Conservation (phyloP, 2,329 filamentous ascomycete species). For the Passalora sequoiae region DNA sequence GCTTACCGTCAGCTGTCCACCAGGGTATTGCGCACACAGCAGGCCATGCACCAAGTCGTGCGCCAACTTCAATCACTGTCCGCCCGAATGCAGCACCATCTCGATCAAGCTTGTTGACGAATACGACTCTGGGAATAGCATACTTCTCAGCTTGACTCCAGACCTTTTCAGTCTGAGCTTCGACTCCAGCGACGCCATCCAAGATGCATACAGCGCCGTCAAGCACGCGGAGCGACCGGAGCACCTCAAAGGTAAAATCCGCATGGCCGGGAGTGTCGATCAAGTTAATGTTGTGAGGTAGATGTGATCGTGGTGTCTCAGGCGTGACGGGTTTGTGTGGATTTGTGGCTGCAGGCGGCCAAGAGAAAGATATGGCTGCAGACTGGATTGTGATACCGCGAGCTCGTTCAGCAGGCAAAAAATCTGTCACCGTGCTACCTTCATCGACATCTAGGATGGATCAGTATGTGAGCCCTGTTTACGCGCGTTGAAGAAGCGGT, state of each 20-base stretch:
- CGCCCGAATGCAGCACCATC: slow-evolving; percentile 76
- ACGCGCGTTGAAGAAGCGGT: too few relatives aligned
- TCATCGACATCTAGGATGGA: slow-evolving; percentile 71
- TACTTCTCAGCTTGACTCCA: slow-evolving; percentile 88
- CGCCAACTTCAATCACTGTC: slow-evolving; percentile 79
- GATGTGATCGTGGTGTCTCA: slow-evolving; percentile 44
- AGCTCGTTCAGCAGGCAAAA: slow-evolving; percentile 84
- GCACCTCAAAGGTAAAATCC: slow-evolving; percentile 94
- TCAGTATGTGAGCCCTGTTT: slow-evolving; percentile 11
- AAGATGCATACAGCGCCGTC: slow-evolving; percentile 91
- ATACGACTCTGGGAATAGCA: slow-evolving; percentile 74
- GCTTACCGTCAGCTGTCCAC: slow-evolving; percentile 70
- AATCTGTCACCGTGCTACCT: slow-evolving; percentile 95
- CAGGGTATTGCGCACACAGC: slow-evolving; percentile 92
- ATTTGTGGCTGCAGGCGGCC: slow-evolving; percentile 58
- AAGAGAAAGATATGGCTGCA: slow-evolving; percentile 89
- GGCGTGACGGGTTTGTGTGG: slow-evolving; percentile 24
- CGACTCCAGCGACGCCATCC: slow-evolving; percentile 87
- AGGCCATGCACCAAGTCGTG: slow-evolving; percentile 75
- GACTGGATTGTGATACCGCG: slow-evolving; percentile 97
- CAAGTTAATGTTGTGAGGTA: slow-evolving; percentile 71
- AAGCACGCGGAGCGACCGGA: slow-evolving; percentile 79
- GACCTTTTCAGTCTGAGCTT: slow-evolving; percentile 94
- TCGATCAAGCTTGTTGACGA: slow-evolving; percentile 79
- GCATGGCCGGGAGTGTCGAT: slow-evolving; percentile 97